phyloP scores from a whole-genome alignment of 495 filamentous ascomycete species.

The Neurospora discreta region DNA sequence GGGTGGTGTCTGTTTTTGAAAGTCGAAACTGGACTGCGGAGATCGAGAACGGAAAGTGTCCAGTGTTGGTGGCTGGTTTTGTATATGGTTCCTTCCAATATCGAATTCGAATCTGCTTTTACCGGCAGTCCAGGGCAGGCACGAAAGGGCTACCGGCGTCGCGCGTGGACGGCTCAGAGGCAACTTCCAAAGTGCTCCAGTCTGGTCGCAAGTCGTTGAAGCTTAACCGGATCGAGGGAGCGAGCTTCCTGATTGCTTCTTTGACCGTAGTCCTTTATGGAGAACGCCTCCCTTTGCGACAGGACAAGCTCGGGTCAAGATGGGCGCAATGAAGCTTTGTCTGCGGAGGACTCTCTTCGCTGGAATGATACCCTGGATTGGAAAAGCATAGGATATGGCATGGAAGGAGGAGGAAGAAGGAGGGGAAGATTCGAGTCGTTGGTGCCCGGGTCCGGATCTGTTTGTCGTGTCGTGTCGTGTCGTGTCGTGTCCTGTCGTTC shows the following conservation, averaged over 20 bases:
- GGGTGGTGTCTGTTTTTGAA: background rate
- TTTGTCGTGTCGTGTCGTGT: background rate
- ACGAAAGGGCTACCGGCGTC: background rate
- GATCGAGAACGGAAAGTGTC: background rate
- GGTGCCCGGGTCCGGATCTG: background rate
- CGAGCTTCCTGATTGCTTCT: background rate
- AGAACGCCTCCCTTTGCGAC: background rate
- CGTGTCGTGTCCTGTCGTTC: background rate
- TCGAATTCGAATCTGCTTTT: background rate
- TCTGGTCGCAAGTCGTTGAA: background rate
- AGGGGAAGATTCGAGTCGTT: background rate
- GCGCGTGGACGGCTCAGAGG: background rate
- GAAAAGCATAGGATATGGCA: background rate
- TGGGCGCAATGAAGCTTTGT: background rate
- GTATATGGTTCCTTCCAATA: background rate
- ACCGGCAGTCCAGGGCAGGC: background rate
- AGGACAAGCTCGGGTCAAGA: background rate
- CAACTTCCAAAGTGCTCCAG: background rate
- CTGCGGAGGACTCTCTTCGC: background rate
- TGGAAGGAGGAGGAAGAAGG: background rate
- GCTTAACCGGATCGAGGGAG: background rate
- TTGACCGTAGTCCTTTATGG: background rate
- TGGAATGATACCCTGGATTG: background rate
- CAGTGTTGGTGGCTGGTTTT: background rate
- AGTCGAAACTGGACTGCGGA: background rate